Evolutionary conservation across 805 yeast genomes (phyloP), one percentile per base, ranked within the genome.

Genomic region (Candida argentea): DNA sequence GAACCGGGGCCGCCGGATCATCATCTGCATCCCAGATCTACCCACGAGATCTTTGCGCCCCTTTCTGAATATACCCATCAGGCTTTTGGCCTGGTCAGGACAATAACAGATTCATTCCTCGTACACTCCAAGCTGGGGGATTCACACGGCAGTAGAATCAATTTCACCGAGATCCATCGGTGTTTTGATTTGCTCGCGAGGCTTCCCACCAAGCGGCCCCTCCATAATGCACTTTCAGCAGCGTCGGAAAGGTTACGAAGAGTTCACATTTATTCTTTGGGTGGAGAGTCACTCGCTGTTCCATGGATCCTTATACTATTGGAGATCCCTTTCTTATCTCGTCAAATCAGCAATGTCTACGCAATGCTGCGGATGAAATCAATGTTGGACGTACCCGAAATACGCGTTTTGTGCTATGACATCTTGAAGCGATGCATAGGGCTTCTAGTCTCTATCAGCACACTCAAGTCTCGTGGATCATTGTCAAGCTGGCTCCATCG

Each of bases 361-460:
- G 7, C 20, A 8, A 7, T 18, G 10, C 7, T 7, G 7, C 9
- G 20, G 24, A 16, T 17, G 33, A 32, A n/a, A 25, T 34, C 35
- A 38, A 56, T 57, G 61, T 40, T 49, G 9, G 65, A 67, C 16
- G 53, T 67, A 1, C 65, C 70, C 0, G 81, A 73, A 38, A 61
- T 78, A 14, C 66, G 67, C 34, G 48, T 68, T 0, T 42, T 73
- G 10, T 67, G 79, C n/a, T 76, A 79, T 42, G 87, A 82, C 28
- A 60, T 87, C 4, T 46, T 77, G 14, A 82, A 81, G 44, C 61
- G 86, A 22, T 55, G 72, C 2, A 55, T 84, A 20, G 95, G 95
- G 0, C 57, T 78, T 5, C 41, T 86, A 28, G 64, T 87, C 1
- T 65, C 71, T 37, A 38, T 66, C 1, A 66, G 65, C 22, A 44